Base-by-base conservation (phyloP, 2,329 filamentous ascomycete species). In the Claviceps quebecensis region DNA sequence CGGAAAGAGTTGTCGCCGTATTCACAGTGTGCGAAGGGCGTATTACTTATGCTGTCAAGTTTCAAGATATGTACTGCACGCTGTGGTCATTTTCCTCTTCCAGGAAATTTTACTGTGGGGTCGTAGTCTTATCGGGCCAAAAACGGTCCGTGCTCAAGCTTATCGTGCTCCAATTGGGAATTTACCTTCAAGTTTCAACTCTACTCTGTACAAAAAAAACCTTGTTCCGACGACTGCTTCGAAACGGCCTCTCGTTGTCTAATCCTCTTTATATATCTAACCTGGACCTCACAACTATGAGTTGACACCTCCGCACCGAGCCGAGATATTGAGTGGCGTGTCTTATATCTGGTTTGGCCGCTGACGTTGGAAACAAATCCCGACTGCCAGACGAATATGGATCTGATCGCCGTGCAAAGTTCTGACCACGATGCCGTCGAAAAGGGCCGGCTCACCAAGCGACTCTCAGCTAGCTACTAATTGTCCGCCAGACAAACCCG, bases 61-160 rank as follows among this genome's bases (percentile, higher is more conserved):
- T 11, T 45, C 34, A 38, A 37, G 41, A 23, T 8, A 9, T 5
- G 17, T 23, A 2, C 29, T 11, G 29, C 29, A 34, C 29, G 29
- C 29, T 34, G 29, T 34, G 29, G 29, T 34, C 29, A 34, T 34
- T 34, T 34, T 34, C 29, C 38, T 47, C 16, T 34, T 47, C 16
- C 34, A 45, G 36, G 48, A 52, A 43, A 45, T 47, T 53, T 53
- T 53, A 47, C 23, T 45, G 29, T 39, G 39, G 29, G 37, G 51
- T 17, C 13, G 13, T 8, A 2, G 23, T 36, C 48, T 53, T 47
- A 53, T 53, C 51, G 22, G 43, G 5, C 3, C n/a, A n/a, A 5
- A 14, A 38, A 13, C 47, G 48, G 44, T 37, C 34, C 51, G 51
- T 50, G 48, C 48, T 40, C 37, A 6, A 13, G 22, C 17, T 53